Evolutionary conservation across 164 flowering plant species (phyloP), one percentile per base, ranked within the genome.

Genomic region (Buxus sempervirens): DNA sequence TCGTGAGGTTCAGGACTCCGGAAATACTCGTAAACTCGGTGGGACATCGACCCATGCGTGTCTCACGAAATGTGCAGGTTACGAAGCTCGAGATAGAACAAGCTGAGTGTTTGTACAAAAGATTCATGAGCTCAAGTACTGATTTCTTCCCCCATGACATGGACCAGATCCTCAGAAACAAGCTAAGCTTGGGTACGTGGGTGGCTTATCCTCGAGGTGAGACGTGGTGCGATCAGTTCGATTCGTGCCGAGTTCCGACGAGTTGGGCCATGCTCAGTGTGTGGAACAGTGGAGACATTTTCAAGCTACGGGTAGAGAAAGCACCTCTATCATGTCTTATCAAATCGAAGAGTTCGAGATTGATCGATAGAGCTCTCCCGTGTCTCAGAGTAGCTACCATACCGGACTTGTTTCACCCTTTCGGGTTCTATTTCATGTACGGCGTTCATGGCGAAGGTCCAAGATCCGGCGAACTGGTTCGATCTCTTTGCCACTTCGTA

Each of bases 201-300:
- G 81, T 80, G 62, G 87, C 87, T 12, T 70, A 66, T 60, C 71
- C 60, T 0, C 62, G 55, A 48, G 76, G 73, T 1, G 53, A 57
- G 0, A 66, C 54, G 8, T 74, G 67, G 4, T 2, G 64, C 2
- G 61, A 65, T 10, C 62, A 67, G 3, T n/a, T n/a, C n/a, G n/a
- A n/a, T n/a, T n/a, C n/a, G n/a, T n/a, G n/a, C n/a, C 18, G 0
- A 8, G 20, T 63, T 16, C 83, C 82, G 8, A 61, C 16, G 0
- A 69, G 56, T 36, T 84, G 85, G 85, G 87, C 87, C 6, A 75
- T 84, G 81, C 28, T 82, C 3, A 84, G 87, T 45, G 85, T 82
- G 12, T 84, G 87, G 87, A 82, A 82, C 65, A 74, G 83, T 62
- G 78, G 76, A 23, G 84, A 73, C 22, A 9, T 81, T 10, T 84